Percentiles rank a stretch among this genome's conserved stretches.
Conservation (phyloP, 495 filamentous ascomycete species). For the Penicillium lagena region DNA sequence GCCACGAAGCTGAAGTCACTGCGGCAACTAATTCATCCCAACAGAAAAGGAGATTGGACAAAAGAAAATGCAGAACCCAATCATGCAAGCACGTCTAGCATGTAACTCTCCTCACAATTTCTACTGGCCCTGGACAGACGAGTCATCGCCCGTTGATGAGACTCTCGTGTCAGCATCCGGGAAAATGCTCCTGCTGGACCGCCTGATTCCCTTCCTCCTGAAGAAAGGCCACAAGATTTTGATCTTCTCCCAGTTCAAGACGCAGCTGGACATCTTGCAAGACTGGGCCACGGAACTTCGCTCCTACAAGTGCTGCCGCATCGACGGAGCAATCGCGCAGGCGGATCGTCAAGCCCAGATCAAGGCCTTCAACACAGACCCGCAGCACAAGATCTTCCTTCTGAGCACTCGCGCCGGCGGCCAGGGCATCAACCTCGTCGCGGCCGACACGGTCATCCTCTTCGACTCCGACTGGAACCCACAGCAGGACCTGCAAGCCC, state of each 20-base stretch:
- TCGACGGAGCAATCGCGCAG: constrained; percentile 84
- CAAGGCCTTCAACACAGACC: constrained; percentile 70
- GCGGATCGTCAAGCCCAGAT: constrained; percentile 78
- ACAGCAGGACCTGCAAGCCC: constrained; percentile 92
- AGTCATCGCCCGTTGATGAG: constrained; percentile 55
- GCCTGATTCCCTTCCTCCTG: constrained; percentile 73
- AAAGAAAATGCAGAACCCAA: constrained; percentile 92
- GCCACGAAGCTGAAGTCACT: background rate
- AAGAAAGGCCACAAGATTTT: constrained; percentile 77
- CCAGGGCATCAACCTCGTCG: constrained; percentile 82
- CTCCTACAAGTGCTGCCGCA: constrained; percentile 76
- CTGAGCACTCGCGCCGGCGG: constrained; percentile 88
- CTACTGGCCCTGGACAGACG: constrained; percentile 78
- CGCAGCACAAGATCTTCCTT: constrained; percentile 71
- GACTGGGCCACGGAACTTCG: constrained; percentile 72
- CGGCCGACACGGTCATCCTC: constrained; percentile 69
- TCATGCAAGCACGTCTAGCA: constrained; percentile 86
- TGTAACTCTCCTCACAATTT: constrained; percentile 96
- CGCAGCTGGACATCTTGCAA: constrained; percentile 83
- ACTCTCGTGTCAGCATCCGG: constrained; percentile 77
- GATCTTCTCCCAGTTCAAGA: constrained; percentile 96
- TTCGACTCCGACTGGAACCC: constrained; percentile 94
- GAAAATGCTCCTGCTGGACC: constrained; percentile 92
- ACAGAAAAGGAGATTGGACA: constrained; percentile 71
- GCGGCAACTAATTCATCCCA: constrained; percentile 5